These are phyloP conservation scores for Betula pendula DNA, from an alignment of 306 rosid genomes.

Conservation along the genomic window DNA sequence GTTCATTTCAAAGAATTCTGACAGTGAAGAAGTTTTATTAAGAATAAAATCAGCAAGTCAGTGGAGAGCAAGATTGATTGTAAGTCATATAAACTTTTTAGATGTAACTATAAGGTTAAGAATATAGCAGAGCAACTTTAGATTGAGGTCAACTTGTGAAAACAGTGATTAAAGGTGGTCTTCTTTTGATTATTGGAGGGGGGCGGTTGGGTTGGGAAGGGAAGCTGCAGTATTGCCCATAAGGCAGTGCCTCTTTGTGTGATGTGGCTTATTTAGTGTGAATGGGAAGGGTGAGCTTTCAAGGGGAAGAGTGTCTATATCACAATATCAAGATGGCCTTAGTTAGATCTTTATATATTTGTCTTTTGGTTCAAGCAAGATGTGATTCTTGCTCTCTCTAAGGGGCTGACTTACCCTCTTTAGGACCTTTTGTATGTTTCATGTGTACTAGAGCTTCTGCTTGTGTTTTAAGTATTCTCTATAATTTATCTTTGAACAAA, in stretches of 20 bases:
- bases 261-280: not conserved
- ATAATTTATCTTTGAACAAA: too few species aligned
- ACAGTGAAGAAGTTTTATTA: conserved; percentile 50
- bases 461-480: too few species aligned
- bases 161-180: not conserved
- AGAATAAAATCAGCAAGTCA: conserved; percentile 56
- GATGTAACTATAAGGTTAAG: not conserved
- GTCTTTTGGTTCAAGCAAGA: too few species aligned
- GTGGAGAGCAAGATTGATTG: conserved; percentile 79
- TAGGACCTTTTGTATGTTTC: too few species aligned
- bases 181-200: not conserved
- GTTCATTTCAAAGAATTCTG: conserved; percentile 52
- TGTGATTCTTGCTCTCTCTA: too few species aligned
- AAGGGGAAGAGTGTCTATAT: too few species aligned
- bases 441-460: too few species aligned
- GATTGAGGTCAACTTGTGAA: not conserved
- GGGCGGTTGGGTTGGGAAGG: not conserved
- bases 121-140: not conserved
- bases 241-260: not conserved
- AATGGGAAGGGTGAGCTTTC: not conserved
- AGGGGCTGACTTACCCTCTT: too few species aligned
- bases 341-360: too few species aligned
- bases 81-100: conserved; percentile 51
- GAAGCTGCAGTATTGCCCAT: not conserved
- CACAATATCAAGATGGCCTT: too few species aligned